A percentile compares a stretch with the other conserved stretches of the same genome.
phyloP scores from a whole-genome alignment of 73 alveolate genomes.

The Blepharisma stoltei region DNA sequence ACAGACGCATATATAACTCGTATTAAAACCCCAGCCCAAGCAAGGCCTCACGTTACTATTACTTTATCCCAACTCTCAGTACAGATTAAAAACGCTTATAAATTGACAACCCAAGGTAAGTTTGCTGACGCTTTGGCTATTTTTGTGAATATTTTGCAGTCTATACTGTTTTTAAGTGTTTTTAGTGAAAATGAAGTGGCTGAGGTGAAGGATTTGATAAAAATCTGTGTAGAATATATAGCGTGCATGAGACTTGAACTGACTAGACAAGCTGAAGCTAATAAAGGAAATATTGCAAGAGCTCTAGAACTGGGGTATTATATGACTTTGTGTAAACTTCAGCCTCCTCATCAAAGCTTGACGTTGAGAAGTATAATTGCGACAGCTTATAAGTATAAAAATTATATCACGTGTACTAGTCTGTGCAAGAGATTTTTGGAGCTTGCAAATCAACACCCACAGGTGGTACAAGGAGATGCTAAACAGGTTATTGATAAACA shows the following conservation, averaged over 20 bases:
- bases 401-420: neutral
- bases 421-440: constrained; percentile 30
- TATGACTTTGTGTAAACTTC: constrained; percentile 24
- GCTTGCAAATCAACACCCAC: neutral
- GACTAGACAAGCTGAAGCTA: neutral
- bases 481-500: constrained; percentile 31
- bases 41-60: neutral
- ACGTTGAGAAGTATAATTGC: constrained; percentile 7
- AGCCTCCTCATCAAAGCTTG: constrained; percentile 20
- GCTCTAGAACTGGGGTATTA: constrained; percentile 16
- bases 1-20: no score
- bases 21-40: no score
- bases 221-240: constrained; percentile 34
- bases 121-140: neutral
- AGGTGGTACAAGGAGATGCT: constrained; percentile 3
- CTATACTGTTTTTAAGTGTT: neutral
- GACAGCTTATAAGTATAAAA: neutral
- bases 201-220: constrained; percentile 16
- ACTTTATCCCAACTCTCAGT: neutral
- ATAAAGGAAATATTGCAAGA: neutral
- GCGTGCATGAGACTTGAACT: constrained; percentile 22
- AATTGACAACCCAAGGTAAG: neutral
- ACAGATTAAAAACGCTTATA: constrained; percentile 19
- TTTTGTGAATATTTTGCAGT: neutral
- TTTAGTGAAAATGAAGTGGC: constrained; percentile 11